phyloP scores from a whole-genome alignment of 163 green algal genomes.

The Smithsoniella earleae region DNA sequence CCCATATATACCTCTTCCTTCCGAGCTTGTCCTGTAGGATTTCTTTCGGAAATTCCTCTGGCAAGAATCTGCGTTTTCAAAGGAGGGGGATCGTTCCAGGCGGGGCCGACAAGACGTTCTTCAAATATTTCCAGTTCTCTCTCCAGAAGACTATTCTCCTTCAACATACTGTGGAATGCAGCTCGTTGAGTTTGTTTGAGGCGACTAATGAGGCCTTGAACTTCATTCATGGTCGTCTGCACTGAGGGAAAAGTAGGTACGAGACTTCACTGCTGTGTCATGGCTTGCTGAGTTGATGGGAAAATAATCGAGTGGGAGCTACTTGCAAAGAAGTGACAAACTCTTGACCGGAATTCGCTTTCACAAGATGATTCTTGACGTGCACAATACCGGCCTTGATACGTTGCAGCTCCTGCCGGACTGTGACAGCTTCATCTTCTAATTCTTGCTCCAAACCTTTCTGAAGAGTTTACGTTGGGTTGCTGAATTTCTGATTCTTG shows the following conservation, averaged over 20 bases:
- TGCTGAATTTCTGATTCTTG: neutral
- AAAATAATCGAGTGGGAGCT: too few species aligned
- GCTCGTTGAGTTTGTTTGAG: neutral
- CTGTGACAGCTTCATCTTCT: neutral
- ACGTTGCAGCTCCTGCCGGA: neutral
- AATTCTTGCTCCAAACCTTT: neutral
- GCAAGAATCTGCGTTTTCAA: neutral
- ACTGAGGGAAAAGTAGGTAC: neutral
- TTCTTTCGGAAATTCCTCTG: slow-evolving; percentile 2
- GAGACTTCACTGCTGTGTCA: too few species aligned
- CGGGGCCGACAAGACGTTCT: neutral
- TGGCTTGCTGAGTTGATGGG: too few species aligned
- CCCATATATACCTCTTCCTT: neutral
- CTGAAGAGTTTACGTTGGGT: too few species aligned
- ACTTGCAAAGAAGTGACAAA: too few species aligned
- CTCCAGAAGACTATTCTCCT: neutral
- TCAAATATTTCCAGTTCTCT: slow-evolving; percentile 19
- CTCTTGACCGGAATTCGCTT: neutral
- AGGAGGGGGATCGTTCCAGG: neutral
- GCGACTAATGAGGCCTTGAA: neutral
- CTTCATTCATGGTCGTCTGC: neutral
- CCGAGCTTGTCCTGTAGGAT: neutral
- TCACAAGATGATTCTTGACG: neutral
- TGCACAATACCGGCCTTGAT: neutral
- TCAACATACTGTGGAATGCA: neutral